These are phyloP conservation scores for Dalbergia cultrata DNA, from an alignment of 306 rosid genomes.

Conservation along the genomic window DNA sequence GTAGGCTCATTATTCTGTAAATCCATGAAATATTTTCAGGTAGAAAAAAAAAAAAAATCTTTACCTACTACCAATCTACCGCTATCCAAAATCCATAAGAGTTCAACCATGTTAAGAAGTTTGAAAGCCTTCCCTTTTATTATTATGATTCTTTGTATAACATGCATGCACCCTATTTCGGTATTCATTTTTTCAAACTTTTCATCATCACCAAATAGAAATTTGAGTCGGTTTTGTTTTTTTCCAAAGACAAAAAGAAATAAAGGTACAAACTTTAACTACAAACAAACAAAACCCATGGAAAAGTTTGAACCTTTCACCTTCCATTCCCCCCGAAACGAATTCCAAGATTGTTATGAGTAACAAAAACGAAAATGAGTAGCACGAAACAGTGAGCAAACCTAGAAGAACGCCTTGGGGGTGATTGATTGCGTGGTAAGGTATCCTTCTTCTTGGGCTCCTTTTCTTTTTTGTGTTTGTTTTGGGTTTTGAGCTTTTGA, in stretches of 20 bases:
- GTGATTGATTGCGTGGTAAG: constrained; percentile 8
- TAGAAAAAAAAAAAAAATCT: neutral
- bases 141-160: neutral
- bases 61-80: neutral
- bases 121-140: neutral
- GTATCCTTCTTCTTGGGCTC: constrained; percentile 18
- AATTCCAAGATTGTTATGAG: neutral
- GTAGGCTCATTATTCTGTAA: constrained; percentile 67
- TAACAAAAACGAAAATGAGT: neutral
- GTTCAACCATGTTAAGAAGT: neutral
- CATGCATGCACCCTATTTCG: neutral
- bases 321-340: constrained; percentile 7
- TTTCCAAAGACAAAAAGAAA: neutral
- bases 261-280: constrained; percentile 2
- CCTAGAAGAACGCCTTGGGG: constrained; percentile 84
- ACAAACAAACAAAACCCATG: neutral
- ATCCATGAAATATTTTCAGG: constrained; percentile 12
- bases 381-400: constrained; percentile 1
- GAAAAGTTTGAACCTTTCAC: neutral
- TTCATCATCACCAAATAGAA: neutral
- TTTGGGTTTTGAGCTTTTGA: constrained; percentile 53
- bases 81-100: constrained; percentile 32
- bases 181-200: no score
- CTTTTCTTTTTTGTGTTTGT: constrained; percentile 15
- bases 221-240: neutral